Evolutionary conservation across 192 early-diverging fungal species (phyloP).

Genomic region (Piromyces sp.): DNA sequence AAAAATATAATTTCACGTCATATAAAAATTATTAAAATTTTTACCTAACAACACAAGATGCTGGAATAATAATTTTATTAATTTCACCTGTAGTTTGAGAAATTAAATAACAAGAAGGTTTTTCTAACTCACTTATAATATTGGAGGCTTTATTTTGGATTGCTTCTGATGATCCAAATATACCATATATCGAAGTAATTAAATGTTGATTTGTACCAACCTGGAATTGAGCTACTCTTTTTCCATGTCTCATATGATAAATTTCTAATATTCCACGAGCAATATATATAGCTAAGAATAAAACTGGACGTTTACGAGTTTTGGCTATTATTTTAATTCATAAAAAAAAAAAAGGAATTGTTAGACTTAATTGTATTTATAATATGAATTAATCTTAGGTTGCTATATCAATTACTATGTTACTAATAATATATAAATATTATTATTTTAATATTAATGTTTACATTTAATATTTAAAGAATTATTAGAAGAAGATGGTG

Average conservation of each 20-base stretch:
- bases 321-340: neutral
- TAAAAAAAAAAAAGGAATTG: no score
- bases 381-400: no score
- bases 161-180: conserved; percentile 12
- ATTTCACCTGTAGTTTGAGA: neutral
- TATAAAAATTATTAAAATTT: no score
- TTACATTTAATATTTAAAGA: no score
- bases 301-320: conserved; percentile 9
- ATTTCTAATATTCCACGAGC: conserved; percentile 45
- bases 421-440: no score
- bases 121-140: neutral
- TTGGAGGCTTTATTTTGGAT: neutral
- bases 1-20: no score
- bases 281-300: conserved; percentile 47
- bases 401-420: no score
- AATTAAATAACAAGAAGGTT: neutral
- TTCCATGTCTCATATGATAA: conserved; percentile 38
- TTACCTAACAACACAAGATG: neutral
- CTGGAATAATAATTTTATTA: neutral
- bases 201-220: conserved; percentile 39
- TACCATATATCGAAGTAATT: conserved; percentile 19
- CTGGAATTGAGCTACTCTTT: conserved; percentile 32
- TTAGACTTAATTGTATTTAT: no score
- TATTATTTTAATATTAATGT: no score
- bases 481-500: neutral